These are phyloP conservation scores for Sungouiella thailandica DNA, from an alignment of 805 yeast species.

Conservation along the genomic window DNA sequence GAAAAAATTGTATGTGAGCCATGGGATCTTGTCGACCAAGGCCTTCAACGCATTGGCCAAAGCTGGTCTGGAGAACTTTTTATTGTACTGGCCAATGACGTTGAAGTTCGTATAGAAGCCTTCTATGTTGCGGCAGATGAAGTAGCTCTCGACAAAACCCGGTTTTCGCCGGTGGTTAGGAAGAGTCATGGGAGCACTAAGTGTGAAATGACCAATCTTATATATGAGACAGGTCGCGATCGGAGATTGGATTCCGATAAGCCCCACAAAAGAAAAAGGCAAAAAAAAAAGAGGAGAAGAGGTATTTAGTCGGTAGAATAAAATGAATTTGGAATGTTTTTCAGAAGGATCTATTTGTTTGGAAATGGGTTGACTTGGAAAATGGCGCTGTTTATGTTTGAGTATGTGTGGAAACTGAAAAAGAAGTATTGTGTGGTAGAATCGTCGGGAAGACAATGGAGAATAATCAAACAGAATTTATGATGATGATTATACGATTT, in stretches of 20 bases:
- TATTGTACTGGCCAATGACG: constrained; percentile 18
- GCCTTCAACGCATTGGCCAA: constrained; percentile 6
- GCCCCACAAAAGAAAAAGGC: too few species aligned
- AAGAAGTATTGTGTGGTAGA: too few species aligned
- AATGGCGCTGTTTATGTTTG: too few species aligned
- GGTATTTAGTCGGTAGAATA: too few species aligned
- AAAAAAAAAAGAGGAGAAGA: too few species aligned
- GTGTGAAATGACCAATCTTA: background rate
- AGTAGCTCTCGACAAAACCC: constrained; percentile 19
- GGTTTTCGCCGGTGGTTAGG: constrained; percentile 20
- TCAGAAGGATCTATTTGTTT: too few species aligned
- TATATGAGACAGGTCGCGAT: background rate
- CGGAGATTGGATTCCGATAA: background rate
- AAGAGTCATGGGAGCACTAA: background rate
- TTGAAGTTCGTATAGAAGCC: constrained; percentile 21
- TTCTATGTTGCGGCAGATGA: constrained; percentile 17
- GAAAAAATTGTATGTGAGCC: constrained; percentile 17
- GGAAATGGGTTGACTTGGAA: too few species aligned
- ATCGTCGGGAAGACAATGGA: too few species aligned
- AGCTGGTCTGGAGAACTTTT: background rate
- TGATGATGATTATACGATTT: too few species aligned
- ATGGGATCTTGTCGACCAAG: constrained; percentile 4
- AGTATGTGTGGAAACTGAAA: too few species aligned
- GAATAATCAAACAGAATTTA: too few species aligned
- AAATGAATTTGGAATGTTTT: too few species aligned